Base-by-base conservation (phyloP, 1,284 basidiomycete species). In the Apiotrichum porosum region DNA sequence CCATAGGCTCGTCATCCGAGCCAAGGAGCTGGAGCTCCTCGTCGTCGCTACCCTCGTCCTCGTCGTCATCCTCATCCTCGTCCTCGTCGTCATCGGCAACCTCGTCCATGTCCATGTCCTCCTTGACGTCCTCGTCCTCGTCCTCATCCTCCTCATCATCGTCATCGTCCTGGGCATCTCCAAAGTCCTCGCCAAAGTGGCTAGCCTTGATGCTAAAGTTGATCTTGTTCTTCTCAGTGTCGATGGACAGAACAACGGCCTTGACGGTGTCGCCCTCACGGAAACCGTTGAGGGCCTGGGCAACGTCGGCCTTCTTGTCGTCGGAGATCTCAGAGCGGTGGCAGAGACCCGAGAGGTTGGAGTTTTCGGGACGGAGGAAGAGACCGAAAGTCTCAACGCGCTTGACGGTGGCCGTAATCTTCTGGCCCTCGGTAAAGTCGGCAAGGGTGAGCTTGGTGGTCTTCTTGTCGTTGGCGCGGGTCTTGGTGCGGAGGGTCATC, bases 311-410 rank as follows among this genome's bases (percentile, higher is more conserved):
- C 31, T 84, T 81, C 59, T 83, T 80, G 68, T 88, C 88, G 66
- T 94, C 90, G 8, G 89, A 85, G 39, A 94, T 78, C 78, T 95
- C 81, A 18, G 87, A 88, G 72, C 91, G 91, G 74, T 98, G 95
- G 69, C 94, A 97, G 10, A 99, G 77, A 6, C 95, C 95, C 48
- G 80, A 85, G 41, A 97, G 76, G 61, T 85, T 85, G 1, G 86
- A 85, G 14, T 81, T 85, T 10, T 87, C 82, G 35, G 97, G 84
- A 66, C 86, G 81, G 44, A 99, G 82, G 75, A 98, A 97, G 32
- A 97, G 78, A 15, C 95, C 95, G 63, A 89, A 98, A 31, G 83
- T 80, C 70, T 92, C 87, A 10, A 93, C 79, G 41, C 57, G 47
- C 69, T 85, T 87, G 40, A 93, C 81, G 26, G 76, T 75, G 14